Evolutionary conservation across 2,329 filamentous ascomycete species (phyloP).

Genomic region (Aspergillus jensenii): DNA sequence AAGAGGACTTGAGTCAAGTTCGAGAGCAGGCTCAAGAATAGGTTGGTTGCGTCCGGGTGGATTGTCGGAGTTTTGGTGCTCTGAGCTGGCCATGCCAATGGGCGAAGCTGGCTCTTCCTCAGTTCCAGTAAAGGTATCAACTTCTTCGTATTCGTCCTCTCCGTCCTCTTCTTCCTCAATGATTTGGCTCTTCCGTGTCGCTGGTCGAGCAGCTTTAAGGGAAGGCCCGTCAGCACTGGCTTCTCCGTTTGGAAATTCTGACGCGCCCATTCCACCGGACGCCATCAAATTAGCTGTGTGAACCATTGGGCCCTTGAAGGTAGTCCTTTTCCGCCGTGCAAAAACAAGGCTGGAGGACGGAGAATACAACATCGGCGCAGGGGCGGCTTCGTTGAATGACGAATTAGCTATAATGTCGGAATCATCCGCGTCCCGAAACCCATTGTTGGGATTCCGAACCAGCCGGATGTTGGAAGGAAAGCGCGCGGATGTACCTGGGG

Average conservation of each 20-base stretch:
- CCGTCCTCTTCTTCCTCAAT: constrained; percentile 47
- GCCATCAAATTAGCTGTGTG: constrained; percentile 38
- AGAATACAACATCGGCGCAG: constrained; percentile 38
- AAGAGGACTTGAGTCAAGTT: constrained; percentile 30
- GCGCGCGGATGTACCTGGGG: constrained; percentile 66
- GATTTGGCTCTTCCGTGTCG: constrained; percentile 41
- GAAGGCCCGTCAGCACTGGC: constrained; percentile 20
- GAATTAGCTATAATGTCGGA: constrained; percentile 26
- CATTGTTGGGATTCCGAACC: constrained; percentile 56
- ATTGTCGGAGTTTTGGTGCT: constrained; percentile 9
- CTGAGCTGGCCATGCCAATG: constrained; percentile 16
- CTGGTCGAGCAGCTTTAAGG: constrained; percentile 23
- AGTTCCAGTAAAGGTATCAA: constrained; percentile 39
- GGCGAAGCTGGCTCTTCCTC: constrained; percentile 30
- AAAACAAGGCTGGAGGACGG: constrained; percentile 46
- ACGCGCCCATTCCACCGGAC: constrained; percentile 33
- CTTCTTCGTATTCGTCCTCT: constrained; percentile 43
- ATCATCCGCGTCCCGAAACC: constrained; percentile 27
- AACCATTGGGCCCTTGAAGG: constrained; percentile 47
- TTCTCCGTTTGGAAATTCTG: constrained; percentile 33
- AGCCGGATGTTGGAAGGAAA: constrained; percentile 88
- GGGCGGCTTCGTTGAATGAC: constrained; percentile 39
- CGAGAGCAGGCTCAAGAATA: constrained; percentile 31
- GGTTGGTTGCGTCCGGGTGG: constrained; percentile 21
- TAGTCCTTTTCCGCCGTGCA: constrained; percentile 45